These are phyloP conservation scores for Blastobotrys aristatus DNA, from an alignment of 1,139 yeast species.

Conservation along the genomic window DNA sequence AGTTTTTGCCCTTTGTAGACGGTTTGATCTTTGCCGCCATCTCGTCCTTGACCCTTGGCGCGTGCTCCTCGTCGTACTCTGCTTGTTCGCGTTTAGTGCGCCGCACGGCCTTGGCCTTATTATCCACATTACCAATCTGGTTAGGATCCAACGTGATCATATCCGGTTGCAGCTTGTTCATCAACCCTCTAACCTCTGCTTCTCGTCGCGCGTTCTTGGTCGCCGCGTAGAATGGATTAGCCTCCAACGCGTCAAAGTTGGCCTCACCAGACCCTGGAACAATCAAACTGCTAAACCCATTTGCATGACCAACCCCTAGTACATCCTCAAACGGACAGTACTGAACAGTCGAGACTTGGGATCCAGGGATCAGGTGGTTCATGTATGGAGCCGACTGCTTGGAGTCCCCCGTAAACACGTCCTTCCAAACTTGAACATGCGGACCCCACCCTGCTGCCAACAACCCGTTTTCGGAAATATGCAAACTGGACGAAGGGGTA, in stretches of 20 bases:
- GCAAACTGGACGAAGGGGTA: constrained; percentile 76
- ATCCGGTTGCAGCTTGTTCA: constrained; percentile 89
- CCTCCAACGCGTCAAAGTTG: constrained; percentile 88
- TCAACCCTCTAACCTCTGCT: constrained; percentile 76
- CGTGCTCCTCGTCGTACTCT: constrained; percentile 38
- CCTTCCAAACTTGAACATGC: constrained; percentile 65
- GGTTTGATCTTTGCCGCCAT: constrained; percentile 38
- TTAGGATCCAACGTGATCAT: constrained; percentile 89
- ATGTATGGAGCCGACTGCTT: constrained; percentile 78
- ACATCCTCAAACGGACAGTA: constrained; percentile 97
- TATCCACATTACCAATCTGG: constrained; percentile 79
- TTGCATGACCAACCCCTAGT: constrained; percentile 78
- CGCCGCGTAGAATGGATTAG: constrained; percentile 87
- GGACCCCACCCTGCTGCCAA: constrained; percentile 92
- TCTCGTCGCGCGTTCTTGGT: constrained; percentile 81
- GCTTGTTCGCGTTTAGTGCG: constrained; percentile 46
- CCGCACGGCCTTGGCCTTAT: constrained; percentile 57
- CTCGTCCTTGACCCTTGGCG: constrained; percentile 19
- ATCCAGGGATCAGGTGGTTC: constrained; percentile 82
- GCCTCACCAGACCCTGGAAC: constrained; percentile 99
- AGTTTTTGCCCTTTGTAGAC: constrained; percentile 69
- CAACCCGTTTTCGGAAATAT: constrained; percentile 83
- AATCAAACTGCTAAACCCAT: constrained; percentile 73
- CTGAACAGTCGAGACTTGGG: constrained; percentile 58
- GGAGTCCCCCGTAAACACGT: constrained; percentile 34